Evolutionary conservation across 2,329 filamentous ascomycete genomes (phyloP), one percentile per base, ranked within the genome.

Genomic region (Chaetomiaceae sp.): DNA sequence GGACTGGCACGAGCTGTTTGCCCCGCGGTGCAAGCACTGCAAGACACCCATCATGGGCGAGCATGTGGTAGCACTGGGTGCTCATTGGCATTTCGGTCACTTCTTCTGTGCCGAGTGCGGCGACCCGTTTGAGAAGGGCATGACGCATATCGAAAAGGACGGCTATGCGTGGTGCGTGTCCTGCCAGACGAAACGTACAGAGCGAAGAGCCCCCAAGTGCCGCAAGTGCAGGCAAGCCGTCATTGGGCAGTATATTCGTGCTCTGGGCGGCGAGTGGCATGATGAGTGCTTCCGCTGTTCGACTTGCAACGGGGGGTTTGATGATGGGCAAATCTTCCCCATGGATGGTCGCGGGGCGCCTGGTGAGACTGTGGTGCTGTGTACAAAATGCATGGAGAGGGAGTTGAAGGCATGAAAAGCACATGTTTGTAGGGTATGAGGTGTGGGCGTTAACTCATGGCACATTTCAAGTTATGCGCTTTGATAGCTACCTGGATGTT

Each of bases 101-200:
- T 99, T 99, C 74, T 99, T 99, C 79, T 99, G 94, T 67, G 94
- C 94, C 37, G 90, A 99, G 76, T 99, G 94, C 67, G 94, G 94
- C 61, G 92, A 99, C 73, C 92, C 94, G 0, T 99, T 99, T 67
- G 89, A 79, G 60, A 76, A 77, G 43, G 81, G 80, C 55, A 80
- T 78, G 72, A 85, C 82, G 41, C 83, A 86, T 64, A 85, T 99
- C 51, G 94, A 99, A 68, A 96, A 96, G 71, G 92, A 97, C 61
- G 92, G 92, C 9, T 97, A 95, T 69, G 94, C 94, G 5, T 99
- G 94, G 91, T 99, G 94, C 71, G 82, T 97, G 42, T 80, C 80
- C 20, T 99, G 94, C 67, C 92, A 97, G 73, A 95, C 91, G 13
- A 89, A 90, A 66, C 84, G 94, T 30, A 96, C 90, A 11, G 90